Evolutionary conservation across 345 rosid species (phyloP).

Genomic region (Xanthoceras sorbifolium): DNA sequence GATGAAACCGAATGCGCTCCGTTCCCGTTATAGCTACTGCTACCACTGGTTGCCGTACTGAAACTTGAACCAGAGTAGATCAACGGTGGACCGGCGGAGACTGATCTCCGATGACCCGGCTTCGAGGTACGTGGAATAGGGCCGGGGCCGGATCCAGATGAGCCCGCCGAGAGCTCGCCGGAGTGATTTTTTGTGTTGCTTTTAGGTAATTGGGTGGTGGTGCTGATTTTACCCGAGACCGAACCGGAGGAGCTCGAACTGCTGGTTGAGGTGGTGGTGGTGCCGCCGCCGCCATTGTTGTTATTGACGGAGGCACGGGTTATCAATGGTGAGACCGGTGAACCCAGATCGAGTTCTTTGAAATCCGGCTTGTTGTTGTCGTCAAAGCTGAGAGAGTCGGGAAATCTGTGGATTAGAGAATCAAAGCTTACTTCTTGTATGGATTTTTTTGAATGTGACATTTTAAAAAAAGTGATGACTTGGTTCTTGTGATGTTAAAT

Average conservation of each 20-base stretch:
- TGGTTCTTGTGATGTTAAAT: background rate
- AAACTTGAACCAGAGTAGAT: conserved; percentile 66
- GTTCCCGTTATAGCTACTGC: conserved; percentile 21
- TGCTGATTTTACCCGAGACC: conserved; percentile 30
- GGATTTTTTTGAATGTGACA: conserved; percentile 58
- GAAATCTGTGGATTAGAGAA: conserved; percentile 47
- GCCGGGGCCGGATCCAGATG: conserved; percentile 48
- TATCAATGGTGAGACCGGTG: conserved; percentile 79
- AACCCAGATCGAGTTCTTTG: conserved; percentile 80
- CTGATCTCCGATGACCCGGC: conserved; percentile 79
- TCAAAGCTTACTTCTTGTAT: conserved; percentile 35
- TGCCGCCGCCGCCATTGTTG: conserved; percentile 7
- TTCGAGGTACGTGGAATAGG: conserved; percentile 28
- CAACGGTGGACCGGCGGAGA: conserved; percentile 68
- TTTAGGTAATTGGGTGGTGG: conserved; percentile 30
- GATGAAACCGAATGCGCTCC: conserved; percentile 41
- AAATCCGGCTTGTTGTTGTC: conserved; percentile 82
- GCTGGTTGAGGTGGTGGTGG: conserved; percentile 30
- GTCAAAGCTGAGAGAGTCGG: conserved; percentile 45
- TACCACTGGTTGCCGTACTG: conserved; percentile 33
- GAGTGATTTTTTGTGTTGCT: conserved; percentile 40
- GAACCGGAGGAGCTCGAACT: conserved; percentile 72
- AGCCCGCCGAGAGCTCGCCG: conserved; percentile 54
- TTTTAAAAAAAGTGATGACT: background rate
- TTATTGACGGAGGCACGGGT: conserved; percentile 35